Evolutionary conservation across 192 early-diverging fungal genomes (phyloP), one percentile per base, ranked within the genome.

Genomic region (Phlyctochytrium planicorne): DNA sequence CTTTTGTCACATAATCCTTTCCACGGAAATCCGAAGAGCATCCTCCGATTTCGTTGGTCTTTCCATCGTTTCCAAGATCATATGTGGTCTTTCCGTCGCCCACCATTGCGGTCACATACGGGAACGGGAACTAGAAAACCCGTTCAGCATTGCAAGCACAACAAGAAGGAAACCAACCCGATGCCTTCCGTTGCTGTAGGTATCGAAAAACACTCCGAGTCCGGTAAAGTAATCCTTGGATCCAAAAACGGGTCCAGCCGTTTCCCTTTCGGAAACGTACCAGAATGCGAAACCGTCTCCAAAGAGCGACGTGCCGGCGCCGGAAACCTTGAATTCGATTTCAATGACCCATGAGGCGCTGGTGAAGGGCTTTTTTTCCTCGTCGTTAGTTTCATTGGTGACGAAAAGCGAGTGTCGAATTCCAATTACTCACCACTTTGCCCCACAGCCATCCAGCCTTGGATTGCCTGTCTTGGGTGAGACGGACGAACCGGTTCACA

Each of bases 231-330:
- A 74, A 73, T 97, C 93, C 31, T 80, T 70, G 72, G 80, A 88
- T 14, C 96, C 96, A 87, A 97, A 96, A 50, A 97, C 94, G 31
- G 91, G 89, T 0, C 96, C 82, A 31, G n/a, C 30, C 27, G 59
- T 12, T 37, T 72, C 75, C 34, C 79, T 78, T 40, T 96, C 87
- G 65, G 85, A 84, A 23, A 95, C 91, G 63, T 90, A 87, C 92
- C 94, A 99, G 63, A 99, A 87, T 23, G 94, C 97, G 76, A 99
- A 91, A 3, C 97, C 97, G 71, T 99, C 97, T 30, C 97, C 97
- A 69, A 81, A 91, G 60, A 99, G 78, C 50, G 83, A 84, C 17
- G 85, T 77, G 59, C 87, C 83, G 60, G 83, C 76, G 60, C 94
- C 91, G 53, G 84, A 81, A 10, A 99, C 88, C 62, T 89, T 88